Percentiles rank a stretch among this genome's conserved stretches.
phyloP scores from a whole-genome alignment of 495 filamentous ascomycete species.

The Aspergillus leporis region DNA sequence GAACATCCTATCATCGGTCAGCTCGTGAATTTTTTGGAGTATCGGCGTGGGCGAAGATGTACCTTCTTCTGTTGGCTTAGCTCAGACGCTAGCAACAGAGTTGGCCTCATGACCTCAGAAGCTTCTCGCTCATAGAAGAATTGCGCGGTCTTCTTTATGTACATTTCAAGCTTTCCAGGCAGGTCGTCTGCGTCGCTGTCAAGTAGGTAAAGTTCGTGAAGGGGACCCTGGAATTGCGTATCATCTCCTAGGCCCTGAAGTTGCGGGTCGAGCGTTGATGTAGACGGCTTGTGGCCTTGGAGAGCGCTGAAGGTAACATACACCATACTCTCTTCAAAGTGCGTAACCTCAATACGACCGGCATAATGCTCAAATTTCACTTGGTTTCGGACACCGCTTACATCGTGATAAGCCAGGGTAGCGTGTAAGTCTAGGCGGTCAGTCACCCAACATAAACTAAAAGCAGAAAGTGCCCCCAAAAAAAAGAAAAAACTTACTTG shows the following conservation, averaged over 20 bases:
- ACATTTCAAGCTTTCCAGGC: conserved; percentile 64
- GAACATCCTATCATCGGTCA: conserved; percentile 46
- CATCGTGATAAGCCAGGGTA: conserved; percentile 64
- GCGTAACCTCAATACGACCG: conserved; percentile 66
- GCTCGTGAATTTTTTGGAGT: neutral
- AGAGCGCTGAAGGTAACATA: conserved; percentile 54
- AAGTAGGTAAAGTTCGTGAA: conserved; percentile 55
- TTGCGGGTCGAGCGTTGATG: conserved; percentile 52
- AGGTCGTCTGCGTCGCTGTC: conserved; percentile 71
- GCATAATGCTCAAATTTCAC: conserved; percentile 57
- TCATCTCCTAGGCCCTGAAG: conserved; percentile 52
- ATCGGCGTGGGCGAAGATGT: conserved; percentile 1
- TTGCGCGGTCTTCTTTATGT: conserved; percentile 64
- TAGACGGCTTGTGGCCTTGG: conserved; percentile 45
- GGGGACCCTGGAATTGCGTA: conserved; percentile 39
- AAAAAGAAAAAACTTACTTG: conserved; percentile 43
- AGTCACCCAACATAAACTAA: conserved; percentile 11
- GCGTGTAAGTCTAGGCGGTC: conserved; percentile 57
- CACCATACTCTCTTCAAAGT: conserved; percentile 59
- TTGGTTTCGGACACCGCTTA: conserved; percentile 59
- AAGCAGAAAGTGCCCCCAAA: neutral
- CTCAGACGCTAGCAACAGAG: conserved; percentile 58
- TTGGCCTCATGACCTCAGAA: conserved; percentile 68
- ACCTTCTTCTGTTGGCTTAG: conserved; percentile 56
- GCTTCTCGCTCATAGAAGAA: conserved; percentile 64